Conservation (phyloP, 2,329 filamentous ascomycete species). For the Xylariaceae sp. region DNA sequence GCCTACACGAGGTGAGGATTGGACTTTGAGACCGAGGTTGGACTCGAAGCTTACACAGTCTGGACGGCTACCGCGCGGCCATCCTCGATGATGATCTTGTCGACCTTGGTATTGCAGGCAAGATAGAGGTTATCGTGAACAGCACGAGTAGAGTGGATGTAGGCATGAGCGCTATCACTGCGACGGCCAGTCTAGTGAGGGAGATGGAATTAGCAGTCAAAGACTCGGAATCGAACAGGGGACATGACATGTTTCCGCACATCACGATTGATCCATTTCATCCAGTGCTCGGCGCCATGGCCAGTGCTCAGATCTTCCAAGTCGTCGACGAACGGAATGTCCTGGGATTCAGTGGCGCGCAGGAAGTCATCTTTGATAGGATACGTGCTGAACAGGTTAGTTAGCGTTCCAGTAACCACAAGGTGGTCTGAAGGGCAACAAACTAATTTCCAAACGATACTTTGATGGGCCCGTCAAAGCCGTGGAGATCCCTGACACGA, state of each 20-base stretch:
- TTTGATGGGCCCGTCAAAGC: slow-evolving; percentile 75
- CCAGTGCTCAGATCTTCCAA: slow-evolving; percentile 65
- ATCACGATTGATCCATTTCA: slow-evolving; percentile 78
- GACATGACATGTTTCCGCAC: slow-evolving; percentile 26
- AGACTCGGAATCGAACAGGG: not conserved
- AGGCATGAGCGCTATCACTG: slow-evolving; percentile 71
- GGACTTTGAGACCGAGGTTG: not conserved
- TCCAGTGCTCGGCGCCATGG: slow-evolving; percentile 73
- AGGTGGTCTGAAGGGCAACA: slow-evolving; percentile 3
- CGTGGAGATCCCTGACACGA: slow-evolving; percentile 55
- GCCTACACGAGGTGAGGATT: slow-evolving; percentile 23
- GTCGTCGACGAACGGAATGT: slow-evolving; percentile 69
- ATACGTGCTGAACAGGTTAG: slow-evolving; percentile 48
- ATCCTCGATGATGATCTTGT: slow-evolving; percentile 69
- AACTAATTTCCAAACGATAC: slow-evolving; percentile 73
- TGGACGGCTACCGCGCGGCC: slow-evolving; percentile 66
- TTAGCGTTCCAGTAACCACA: not conserved
- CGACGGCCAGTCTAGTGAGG: slow-evolving; percentile 57
- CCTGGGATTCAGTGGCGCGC: slow-evolving; percentile 65
- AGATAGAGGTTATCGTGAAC: slow-evolving; percentile 67
- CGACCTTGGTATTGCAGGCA: slow-evolving; percentile 69
- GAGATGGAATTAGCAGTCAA: too few species aligned
- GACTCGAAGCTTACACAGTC: slow-evolving; percentile 46
- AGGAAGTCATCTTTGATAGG: slow-evolving; percentile 79
- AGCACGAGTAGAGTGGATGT: slow-evolving; percentile 69